Conservation (phyloP, 352 stramenopile genomes). For the Pythium utonaiense region DNA sequence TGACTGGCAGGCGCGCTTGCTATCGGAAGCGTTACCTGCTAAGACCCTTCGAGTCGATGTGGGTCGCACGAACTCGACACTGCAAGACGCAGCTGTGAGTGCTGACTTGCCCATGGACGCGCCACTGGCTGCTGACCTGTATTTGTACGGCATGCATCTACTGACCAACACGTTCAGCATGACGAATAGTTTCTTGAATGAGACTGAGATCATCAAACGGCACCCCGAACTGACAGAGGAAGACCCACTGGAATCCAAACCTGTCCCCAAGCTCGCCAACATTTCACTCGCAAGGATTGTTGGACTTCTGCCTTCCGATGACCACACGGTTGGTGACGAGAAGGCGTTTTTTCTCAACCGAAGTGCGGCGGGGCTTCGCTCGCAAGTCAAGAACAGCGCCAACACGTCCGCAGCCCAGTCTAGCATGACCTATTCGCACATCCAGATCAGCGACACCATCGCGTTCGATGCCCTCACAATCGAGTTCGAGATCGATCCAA, state of each 20-base stretch:
- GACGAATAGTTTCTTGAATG: background rate
- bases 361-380: background rate
- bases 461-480: background rate
- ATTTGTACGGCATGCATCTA: background rate
- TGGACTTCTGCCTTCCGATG: background rate
- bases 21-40: background rate
- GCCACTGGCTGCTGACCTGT: conserved; percentile 1
- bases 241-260: too few species aligned
- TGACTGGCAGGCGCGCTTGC: conserved; percentile 5
- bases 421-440: background rate
- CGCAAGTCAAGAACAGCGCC: background rate
- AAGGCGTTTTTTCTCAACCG: background rate
- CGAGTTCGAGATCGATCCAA: background rate
- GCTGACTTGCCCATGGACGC: conserved; percentile 9
- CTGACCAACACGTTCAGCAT: background rate
- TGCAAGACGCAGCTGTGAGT: background rate
- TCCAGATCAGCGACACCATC: background rate
- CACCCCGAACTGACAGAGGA: background rate
- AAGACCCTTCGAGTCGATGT: background rate
- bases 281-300: background rate
- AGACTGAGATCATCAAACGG: background rate
- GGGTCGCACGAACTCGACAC: background rate
- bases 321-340: background rate
- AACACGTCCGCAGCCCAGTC: background rate
- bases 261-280: background rate